Evolutionary conservation across 1,139 yeast species (phyloP).

Genomic region (Suhomyces bokatorum): DNA sequence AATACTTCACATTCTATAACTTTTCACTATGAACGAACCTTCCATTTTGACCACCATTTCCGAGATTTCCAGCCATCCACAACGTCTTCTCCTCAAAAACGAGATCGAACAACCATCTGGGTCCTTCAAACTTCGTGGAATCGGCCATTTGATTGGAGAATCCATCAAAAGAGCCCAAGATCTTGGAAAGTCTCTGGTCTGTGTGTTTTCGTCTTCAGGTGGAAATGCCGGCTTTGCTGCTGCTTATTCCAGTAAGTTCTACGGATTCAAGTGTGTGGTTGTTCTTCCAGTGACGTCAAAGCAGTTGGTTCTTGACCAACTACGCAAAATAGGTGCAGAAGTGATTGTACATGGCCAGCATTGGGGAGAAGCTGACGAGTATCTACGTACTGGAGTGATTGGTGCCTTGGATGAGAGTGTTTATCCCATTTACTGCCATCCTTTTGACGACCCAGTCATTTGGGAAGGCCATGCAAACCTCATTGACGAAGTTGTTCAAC

Average conservation of each 20-base stretch:
- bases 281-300: conserved; percentile 36
- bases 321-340: conserved; percentile 30
- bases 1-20: no score
- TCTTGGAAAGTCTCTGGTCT: conserved; percentile 20
- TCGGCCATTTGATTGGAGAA: conserved; percentile 33
- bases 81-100: conserved; percentile 36
- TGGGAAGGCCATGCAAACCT: conserved; percentile 46
- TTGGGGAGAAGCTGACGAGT: conserved; percentile 41
- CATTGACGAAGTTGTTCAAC: conserved; percentile 31
- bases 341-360: conserved; percentile 35
- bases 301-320: conserved; percentile 25
- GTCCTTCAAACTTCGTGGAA: conserved; percentile 43
- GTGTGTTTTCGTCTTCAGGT: conserved; percentile 44
- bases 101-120: conserved; percentile 46
- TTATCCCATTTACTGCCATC: conserved; percentile 40
- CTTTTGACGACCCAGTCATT: conserved; percentile 39
- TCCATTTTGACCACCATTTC: conserved; percentile 25
- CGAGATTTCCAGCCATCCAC: conserved; percentile 26
- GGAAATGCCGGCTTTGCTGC: conserved; percentile 52
- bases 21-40: neutral
- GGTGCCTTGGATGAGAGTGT: conserved; percentile 16
- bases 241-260: conserved; percentile 35
- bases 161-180: conserved; percentile 23
- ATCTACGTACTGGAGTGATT: conserved; percentile 26
- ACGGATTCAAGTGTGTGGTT: conserved; percentile 37